Percentiles rank a stretch among this genome's conserved stretches.
phyloP scores from a whole-genome alignment of 345 rosid genomes.

The Fremontodendron californicum region DNA sequence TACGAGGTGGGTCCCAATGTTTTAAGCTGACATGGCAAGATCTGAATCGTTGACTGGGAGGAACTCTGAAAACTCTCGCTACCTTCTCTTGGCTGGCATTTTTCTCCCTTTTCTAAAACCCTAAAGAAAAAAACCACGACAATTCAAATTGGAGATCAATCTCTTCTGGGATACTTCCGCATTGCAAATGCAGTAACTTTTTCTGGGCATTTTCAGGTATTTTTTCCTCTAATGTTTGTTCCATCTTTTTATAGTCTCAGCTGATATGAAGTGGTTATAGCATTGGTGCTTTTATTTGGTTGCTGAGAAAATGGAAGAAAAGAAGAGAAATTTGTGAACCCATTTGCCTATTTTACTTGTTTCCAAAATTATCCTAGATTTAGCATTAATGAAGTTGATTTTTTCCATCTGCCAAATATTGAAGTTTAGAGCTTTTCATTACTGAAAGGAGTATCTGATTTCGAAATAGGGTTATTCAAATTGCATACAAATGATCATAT shows the following conservation, averaged over 20 bases:
- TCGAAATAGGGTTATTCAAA: not conserved
- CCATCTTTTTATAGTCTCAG: not conserved
- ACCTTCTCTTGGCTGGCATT: not conserved
- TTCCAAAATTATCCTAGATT: not conserved
- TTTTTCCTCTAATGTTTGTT: not conserved
- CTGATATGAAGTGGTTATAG: not conserved
- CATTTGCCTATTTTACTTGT: not conserved
- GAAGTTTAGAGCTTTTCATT: not conserved
- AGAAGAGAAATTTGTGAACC: not conserved
- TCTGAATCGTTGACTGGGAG: not conserved
- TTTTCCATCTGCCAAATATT: not conserved
- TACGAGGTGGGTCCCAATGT: not conserved
- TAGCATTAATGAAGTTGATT: not conserved
- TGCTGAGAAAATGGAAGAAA: conserved; percentile 1
- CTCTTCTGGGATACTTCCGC: not conserved
- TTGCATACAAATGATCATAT: conserved; percentile 4
- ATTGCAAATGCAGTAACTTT: not conserved
- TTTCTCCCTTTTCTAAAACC: not conserved
- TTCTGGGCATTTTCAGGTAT: not conserved
- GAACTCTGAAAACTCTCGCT: not conserved
- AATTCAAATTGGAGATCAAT: conserved; percentile 5
- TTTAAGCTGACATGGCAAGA: not conserved
- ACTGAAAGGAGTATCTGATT: not conserved
- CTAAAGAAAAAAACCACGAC: not conserved
- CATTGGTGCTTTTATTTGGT: not conserved